Evolutionary conservation across 495 filamentous ascomycete genomes (phyloP).

Genomic region (Hypoxylon trugodes): DNA sequence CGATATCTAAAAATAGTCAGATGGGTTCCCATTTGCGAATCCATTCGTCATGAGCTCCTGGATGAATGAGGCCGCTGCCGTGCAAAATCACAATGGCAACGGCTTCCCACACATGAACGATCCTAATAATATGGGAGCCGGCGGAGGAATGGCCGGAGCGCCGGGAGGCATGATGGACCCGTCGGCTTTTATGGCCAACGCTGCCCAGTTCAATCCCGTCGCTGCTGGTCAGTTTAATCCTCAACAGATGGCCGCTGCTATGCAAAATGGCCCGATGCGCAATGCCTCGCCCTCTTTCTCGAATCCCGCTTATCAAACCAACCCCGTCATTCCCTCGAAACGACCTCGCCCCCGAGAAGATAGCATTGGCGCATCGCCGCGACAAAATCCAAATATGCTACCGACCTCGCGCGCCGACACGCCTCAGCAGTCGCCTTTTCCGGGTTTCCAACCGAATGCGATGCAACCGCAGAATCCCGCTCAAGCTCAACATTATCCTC

Average conservation of each 20-base stretch:
- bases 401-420: conserved; percentile 91
- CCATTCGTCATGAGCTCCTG: conserved; percentile 78
- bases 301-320: conserved; percentile 76
- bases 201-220: conserved; percentile 61
- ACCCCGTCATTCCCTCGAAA: conserved; percentile 87
- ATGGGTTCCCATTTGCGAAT: conserved; percentile 53
- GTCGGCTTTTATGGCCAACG: conserved; percentile 60
- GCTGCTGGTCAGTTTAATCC: conserved; percentile 57
- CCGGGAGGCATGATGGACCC: conserved; percentile 61
- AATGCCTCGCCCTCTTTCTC: conserved; percentile 80
- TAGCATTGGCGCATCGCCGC: conserved; percentile 81
- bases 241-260: conserved; percentile 71
- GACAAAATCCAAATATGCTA: conserved; percentile 75
- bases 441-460: conserved; percentile 63
- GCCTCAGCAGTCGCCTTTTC: conserved; percentile 76
- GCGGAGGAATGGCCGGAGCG: conserved; percentile 36
- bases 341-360: conserved; percentile 84
- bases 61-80: conserved; percentile 78
- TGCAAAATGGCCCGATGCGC: conserved; percentile 85
- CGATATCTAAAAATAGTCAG: conserved; percentile 54
- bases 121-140: conserved; percentile 56
- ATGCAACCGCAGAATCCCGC: conserved; percentile 66
- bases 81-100: conserved; percentile 80
- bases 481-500: conserved; percentile 76
- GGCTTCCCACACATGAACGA: conserved; percentile 72